phyloP scores from a whole-genome alignment of 768 basidiomycete species.

The Rhodosporidiobolus odoratus region DNA sequence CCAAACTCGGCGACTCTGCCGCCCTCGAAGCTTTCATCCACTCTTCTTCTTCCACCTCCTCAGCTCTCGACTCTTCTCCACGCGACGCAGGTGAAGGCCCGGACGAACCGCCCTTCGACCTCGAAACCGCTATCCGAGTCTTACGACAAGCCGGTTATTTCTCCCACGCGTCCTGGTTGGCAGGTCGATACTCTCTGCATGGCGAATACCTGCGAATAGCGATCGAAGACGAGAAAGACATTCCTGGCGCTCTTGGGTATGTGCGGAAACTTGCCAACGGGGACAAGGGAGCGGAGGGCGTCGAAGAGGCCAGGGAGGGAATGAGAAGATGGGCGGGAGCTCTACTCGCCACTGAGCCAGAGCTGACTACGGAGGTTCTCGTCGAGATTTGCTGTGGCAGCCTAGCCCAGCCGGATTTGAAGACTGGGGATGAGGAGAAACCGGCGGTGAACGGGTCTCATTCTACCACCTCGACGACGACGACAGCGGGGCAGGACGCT shows the following conservation, averaged over 20 bases:
- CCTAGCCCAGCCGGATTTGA: neutral
- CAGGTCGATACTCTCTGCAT: conserved; percentile 81
- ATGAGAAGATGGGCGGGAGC: conserved; percentile 56
- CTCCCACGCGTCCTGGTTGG: conserved; percentile 87
- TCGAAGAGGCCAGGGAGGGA: conserved; percentile 13
- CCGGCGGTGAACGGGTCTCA: no score
- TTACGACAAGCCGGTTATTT: conserved; percentile 95
- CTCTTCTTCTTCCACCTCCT: conserved; percentile 46
- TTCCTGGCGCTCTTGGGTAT: conserved; percentile 72
- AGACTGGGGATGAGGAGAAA: neutral
- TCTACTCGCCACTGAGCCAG: conserved; percentile 76
- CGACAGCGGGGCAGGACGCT: neutral
- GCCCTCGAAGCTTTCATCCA: conserved; percentile 89
- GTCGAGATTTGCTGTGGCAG: conserved; percentile 80
- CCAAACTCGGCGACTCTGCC: conserved; percentile 85
- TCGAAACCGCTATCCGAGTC: conserved; percentile 93
- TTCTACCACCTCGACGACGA: no score
- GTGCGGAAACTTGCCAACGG: conserved; percentile 61
- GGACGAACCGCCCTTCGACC: conserved; percentile 84
- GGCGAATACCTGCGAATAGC: conserved; percentile 90
- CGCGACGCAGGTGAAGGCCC: neutral
- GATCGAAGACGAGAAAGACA: conserved; percentile 84
- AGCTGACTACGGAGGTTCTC: conserved; percentile 81
- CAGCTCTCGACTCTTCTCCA: neutral
- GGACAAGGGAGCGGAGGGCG: conserved; percentile 55